Evolutionary conservation across 225 moss, liverwort and hornwort species (phyloP).

Genomic region (Straminergon stramineum): DNA sequence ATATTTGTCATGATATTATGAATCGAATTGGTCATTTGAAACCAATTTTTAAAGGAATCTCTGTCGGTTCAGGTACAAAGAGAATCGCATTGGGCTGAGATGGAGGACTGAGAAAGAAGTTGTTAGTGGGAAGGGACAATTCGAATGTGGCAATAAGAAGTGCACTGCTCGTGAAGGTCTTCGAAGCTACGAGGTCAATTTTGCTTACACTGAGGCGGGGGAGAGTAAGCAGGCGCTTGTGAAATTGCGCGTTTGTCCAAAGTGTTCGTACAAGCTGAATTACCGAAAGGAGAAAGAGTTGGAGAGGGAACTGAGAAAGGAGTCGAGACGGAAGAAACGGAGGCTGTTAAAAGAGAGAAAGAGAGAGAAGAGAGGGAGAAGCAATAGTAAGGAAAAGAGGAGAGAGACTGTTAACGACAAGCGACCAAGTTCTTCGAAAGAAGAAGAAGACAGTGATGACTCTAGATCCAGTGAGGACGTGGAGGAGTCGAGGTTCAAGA

Average conservation of each 20-base stretch:
- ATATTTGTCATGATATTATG: background rate
- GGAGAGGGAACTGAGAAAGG: conserved; percentile 41
- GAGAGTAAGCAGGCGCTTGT: conserved; percentile 93
- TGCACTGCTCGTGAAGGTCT: conserved; percentile 74
- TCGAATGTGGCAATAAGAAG: conserved; percentile 91
- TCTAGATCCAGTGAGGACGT: conserved; percentile 22
- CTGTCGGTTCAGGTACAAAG: conserved; percentile 54
- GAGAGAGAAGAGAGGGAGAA: conserved; percentile 21
- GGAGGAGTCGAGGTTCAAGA: conserved; percentile 24
- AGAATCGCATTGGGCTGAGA: conserved; percentile 91
- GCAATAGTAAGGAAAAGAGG: conserved; percentile 11
- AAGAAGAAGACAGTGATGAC: conserved; percentile 13
- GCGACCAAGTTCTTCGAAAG: conserved; percentile 5
- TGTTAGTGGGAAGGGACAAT: conserved; percentile 92
- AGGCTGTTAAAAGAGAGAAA: conserved; percentile 13
- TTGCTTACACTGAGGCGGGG: conserved; percentile 85
- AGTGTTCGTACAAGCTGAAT: conserved; percentile 82
- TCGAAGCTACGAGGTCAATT: conserved; percentile 98
- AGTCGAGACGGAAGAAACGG: conserved; percentile 50
- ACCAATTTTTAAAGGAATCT: background rate
- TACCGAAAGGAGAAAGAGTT: conserved; percentile 87
- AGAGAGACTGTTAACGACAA: background rate
- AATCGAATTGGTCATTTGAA: background rate
- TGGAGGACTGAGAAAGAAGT: conserved; percentile 98
- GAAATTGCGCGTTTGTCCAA: conserved; percentile 86